phyloP scores from a whole-genome alignment of 2,329 filamentous ascomycete species.

The Fusarium cyanostomum region DNA sequence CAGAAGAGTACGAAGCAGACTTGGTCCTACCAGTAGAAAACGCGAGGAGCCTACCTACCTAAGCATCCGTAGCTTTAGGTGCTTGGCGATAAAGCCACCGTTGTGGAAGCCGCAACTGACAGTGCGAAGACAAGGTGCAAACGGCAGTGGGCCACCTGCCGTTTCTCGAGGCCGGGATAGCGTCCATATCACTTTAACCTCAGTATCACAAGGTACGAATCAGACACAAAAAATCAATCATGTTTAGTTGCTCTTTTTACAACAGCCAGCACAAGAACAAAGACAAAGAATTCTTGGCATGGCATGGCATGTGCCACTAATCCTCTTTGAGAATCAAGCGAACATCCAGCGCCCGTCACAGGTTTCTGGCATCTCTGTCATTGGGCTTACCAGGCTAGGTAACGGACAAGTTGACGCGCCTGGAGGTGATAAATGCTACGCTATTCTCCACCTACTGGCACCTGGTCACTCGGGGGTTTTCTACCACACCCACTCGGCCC shows the following conservation, averaged over 20 bases:
- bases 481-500: slow-evolving; percentile 29
- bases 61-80: background rate
- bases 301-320: slow-evolving; percentile 31
- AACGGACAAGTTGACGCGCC: slow-evolving; percentile 2
- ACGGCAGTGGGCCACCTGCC: background rate
- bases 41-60: too few species aligned
- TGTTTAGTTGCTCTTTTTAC: slow-evolving; percentile 18
- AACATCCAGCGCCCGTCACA: slow-evolving; percentile 16
- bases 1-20: too few species aligned
- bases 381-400: background rate
- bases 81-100: background rate
- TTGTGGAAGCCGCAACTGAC: slow-evolving; percentile 13
- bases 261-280: slow-evolving; percentile 16
- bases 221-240: background rate
- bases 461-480: slow-evolving; percentile 35
- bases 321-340: slow-evolving; percentile 17
- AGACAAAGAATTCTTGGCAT: slow-evolving; percentile 8
- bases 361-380: slow-evolving; percentile 26
- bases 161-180: background rate
- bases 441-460: slow-evolving; percentile 11
- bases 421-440: slow-evolving; percentile 2
- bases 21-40: too few species aligned
- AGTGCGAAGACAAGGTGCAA: slow-evolving; percentile 2
- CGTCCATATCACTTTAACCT: too few species aligned
- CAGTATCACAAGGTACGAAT: background rate